phyloP scores from a whole-genome alignment of 768 basidiomycete genomes.

The Lyophyllum shimeji region DNA sequence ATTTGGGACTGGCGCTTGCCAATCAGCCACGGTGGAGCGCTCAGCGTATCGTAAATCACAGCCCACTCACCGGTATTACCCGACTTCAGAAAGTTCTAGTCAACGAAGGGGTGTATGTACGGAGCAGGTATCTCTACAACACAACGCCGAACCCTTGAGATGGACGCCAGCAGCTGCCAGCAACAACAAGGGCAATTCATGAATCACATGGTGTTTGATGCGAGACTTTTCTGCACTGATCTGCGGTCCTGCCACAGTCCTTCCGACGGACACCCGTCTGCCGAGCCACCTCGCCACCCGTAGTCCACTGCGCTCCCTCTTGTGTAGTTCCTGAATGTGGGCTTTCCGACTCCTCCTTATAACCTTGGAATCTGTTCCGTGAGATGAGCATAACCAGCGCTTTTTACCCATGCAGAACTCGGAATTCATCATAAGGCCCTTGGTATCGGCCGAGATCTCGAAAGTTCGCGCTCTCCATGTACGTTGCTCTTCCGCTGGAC shows the following conservation, averaged over 20 bases:
- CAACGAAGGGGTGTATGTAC: not conserved
- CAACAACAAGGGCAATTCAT: not conserved
- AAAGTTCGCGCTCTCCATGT: constrained; percentile 42
- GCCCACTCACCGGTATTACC: constrained; percentile 28
- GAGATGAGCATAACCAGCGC: constrained; percentile 2
- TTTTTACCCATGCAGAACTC: constrained; percentile 8
- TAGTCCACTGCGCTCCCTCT: not conserved
- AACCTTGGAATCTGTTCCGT: not conserved
- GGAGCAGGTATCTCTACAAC: not conserved
- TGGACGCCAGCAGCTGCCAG: not conserved
- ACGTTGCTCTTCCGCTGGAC: constrained; percentile 15
- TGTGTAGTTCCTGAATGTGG: not conserved
- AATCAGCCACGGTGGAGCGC: constrained; percentile 8
- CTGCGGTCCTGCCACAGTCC: constrained; percentile 5
- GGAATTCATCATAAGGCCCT: constrained; percentile 30
- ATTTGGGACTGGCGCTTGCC: constrained; percentile 18
- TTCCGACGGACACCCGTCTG: constrained; percentile 15
- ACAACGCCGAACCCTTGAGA: not conserved
- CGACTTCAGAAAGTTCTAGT: constrained; percentile 12
- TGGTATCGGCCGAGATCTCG: constrained; percentile 34
- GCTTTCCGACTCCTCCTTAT: not conserved
- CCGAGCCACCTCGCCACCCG: constrained; percentile 6
- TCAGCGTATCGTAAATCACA: constrained; percentile 9
- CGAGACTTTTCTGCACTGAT: constrained; percentile 3
- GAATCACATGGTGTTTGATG: constrained; percentile 18